phyloP scores from a whole-genome alignment of 371 early-diverging fungal genomes.

The Lichtheimia ramosa region DNA sequence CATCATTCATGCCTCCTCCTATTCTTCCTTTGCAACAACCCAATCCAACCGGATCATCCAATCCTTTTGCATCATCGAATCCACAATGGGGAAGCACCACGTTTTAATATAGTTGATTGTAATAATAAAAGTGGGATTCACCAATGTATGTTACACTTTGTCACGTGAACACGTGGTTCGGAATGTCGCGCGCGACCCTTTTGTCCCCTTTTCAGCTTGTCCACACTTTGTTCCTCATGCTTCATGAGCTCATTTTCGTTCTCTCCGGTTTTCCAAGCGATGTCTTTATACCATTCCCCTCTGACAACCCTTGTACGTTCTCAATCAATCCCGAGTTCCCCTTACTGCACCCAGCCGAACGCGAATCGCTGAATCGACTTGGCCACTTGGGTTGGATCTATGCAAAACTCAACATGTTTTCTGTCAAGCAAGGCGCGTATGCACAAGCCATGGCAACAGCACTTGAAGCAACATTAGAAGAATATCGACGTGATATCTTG shows the following conservation, averaged over 20 bases:
- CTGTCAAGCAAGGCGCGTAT: slow-evolving; percentile 29
- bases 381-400: slow-evolving; percentile 67
- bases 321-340: slow-evolving; percentile 61
- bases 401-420: slow-evolving; percentile 22
- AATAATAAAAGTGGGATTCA: not conserved
- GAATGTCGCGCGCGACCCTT: no score
- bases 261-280: slow-evolving; percentile 71
- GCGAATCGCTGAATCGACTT: slow-evolving; percentile 62
- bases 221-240: slow-evolving; percentile 44
- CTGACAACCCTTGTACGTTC: slow-evolving; percentile 49
- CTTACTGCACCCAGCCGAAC: slow-evolving; percentile 68
- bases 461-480: slow-evolving; percentile 49
- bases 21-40: slow-evolving; percentile 8
- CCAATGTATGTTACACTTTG: no score
- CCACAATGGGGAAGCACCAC: not conserved
- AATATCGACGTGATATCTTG: slow-evolving; percentile 57
- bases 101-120: not conserved
- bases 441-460: slow-evolving; percentile 54
- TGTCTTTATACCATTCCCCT: slow-evolving; percentile 64
- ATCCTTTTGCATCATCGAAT: slow-evolving; percentile 15
- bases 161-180: not conserved
- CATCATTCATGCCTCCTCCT: not conserved
- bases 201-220: not conserved
- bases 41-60: slow-evolving; percentile 7
- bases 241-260: slow-evolving; percentile 77